phyloP scores from a whole-genome alignment of 2,329 filamentous ascomycete genomes.

The Aureobasidium sp. region DNA sequence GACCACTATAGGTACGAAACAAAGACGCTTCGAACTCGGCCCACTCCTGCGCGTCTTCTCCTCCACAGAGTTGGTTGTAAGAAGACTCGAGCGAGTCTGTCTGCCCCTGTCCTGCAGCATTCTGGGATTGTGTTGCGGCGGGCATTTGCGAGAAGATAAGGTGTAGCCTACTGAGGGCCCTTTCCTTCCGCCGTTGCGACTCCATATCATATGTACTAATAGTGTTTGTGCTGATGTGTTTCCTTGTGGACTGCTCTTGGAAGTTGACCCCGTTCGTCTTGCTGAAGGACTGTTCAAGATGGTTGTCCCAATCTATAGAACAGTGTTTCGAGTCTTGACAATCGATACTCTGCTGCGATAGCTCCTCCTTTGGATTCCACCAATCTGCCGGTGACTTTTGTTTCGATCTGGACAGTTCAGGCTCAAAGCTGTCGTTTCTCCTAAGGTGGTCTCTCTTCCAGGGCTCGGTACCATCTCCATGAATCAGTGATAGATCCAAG shows the following conservation, averaged over 20 bases:
- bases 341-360: neutral
- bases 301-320: neutral
- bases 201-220: neutral
- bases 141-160: constrained; percentile 1
- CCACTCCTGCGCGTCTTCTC: constrained; percentile 1
- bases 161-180: neutral
- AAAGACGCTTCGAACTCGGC: neutral
- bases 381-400: neutral
- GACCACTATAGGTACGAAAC: neutral
- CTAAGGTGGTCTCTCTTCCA: neutral
- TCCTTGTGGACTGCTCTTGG: neutral
- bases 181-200: neutral
- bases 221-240: too few species aligned
- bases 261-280: neutral
- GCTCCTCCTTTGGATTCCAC: neutral
- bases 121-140: neutral
- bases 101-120: neutral
- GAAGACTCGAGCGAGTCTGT: neutral
- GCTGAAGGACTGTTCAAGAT: neutral
- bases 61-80: constrained; percentile 7
- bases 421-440: constrained; percentile 5
- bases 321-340: neutral
- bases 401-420: neutral
- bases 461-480: neutral
- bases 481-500: neutral